phyloP scores from a whole-genome alignment of 164 flowering plant species.

The Tinospora cordifolia region DNA sequence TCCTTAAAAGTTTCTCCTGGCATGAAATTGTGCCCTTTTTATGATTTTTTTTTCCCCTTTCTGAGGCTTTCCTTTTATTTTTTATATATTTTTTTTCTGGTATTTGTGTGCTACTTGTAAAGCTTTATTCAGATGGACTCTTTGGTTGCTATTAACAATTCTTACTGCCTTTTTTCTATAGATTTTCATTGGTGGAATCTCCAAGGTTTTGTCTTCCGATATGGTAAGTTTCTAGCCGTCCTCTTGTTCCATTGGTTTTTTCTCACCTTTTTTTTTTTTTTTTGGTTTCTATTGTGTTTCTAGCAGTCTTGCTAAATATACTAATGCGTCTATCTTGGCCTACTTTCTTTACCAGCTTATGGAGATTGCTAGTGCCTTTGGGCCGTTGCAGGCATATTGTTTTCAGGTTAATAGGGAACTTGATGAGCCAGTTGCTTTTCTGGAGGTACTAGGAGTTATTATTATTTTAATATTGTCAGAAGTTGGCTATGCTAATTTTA shows the following conservation, averaged over 20 bases:
- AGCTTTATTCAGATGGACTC: neutral
- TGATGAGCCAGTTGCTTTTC: slow-evolving; percentile 53
- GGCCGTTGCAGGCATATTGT: slow-evolving; percentile 67
- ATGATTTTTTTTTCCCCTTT: neutral
- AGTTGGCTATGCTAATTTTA: neutral
- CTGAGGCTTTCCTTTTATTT: neutral
- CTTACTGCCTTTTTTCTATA: slow-evolving; percentile 22
- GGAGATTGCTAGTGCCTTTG: slow-evolving; percentile 80
- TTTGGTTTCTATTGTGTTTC: too few relatives aligned
- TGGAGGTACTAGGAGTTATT: slow-evolving; percentile 54
- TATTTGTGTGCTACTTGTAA: neutral
- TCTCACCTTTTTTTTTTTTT: neutral
- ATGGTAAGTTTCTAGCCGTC: slow-evolving; percentile 46
- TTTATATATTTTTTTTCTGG: neutral
- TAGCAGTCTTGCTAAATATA: neutral
- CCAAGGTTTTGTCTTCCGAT: slow-evolving; percentile 57
- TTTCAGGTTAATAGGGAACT: slow-evolving; percentile 39
- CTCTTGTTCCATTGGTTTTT: neutral
- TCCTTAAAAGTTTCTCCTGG: neutral
- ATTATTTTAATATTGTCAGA: neutral
- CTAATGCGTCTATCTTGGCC: neutral
- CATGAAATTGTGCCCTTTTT: neutral
- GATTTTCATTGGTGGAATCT: slow-evolving; percentile 91
- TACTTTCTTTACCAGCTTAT: slow-evolving; percentile 42
- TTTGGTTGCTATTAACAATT: neutral